Conservation (phyloP, 805 yeast species). For the Ogataea parapolymorpha region DNA sequence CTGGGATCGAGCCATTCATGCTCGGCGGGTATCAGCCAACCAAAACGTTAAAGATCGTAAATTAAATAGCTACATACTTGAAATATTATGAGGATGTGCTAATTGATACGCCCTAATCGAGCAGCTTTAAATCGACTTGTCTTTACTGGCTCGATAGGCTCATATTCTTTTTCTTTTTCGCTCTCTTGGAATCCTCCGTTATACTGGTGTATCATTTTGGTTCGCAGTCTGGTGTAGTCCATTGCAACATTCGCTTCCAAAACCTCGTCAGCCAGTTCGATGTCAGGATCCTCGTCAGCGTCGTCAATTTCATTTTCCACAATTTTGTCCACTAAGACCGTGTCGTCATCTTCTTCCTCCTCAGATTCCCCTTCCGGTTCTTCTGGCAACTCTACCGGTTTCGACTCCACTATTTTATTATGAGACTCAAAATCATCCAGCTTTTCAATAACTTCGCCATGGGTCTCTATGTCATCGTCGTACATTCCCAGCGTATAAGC, state of each 20-base stretch:
- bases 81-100: background rate
- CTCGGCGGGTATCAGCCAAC: conserved; percentile 28
- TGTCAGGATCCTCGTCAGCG: conserved; percentile 27
- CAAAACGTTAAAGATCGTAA: conserved; percentile 18
- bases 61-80: conserved; percentile 6
- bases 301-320: conserved; percentile 40
- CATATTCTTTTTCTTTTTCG: conserved; percentile 53
- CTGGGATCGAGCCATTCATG: conserved; percentile 30
- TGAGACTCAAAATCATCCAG: conserved; percentile 52
- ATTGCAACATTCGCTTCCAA: conserved; percentile 46
- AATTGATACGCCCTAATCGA: conserved; percentile 23
- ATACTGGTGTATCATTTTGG: conserved; percentile 42
- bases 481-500: conserved; percentile 59
- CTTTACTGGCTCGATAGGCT: conserved; percentile 62
- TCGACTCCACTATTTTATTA: conserved; percentile 44
- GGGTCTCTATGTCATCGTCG: conserved; percentile 56
- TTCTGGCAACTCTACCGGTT: conserved; percentile 19
- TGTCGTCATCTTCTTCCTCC: conserved; percentile 35
- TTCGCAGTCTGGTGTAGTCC: conserved; percentile 56
- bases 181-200: conserved; percentile 47
- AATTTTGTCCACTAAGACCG: conserved; percentile 40
- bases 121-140: conserved; percentile 71
- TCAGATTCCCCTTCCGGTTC: conserved; percentile 24
- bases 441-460: conserved; percentile 53
- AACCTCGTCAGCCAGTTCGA: conserved; percentile 31